Base-by-base conservation (phyloP, 225 moss, liverwort and hornwort species). In the Thuidium tamariscinum region DNA sequence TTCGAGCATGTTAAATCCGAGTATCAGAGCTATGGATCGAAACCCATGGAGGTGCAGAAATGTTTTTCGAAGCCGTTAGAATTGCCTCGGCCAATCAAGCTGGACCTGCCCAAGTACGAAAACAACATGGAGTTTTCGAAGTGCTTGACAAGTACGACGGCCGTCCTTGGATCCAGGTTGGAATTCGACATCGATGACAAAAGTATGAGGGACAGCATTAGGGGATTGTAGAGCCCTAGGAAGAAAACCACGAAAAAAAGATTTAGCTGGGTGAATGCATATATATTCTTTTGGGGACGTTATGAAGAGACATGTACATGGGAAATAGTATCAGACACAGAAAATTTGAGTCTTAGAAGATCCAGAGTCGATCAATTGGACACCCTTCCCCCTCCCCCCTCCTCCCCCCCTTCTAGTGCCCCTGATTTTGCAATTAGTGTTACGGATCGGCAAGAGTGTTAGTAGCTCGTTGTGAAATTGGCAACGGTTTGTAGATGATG, bases 241-340 rank as follows among this genome's bases (percentile, higher is more conserved):
- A 56, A 54, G 64, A 57, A 64, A 81, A 29, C 37, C 75, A 37
- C 44, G 56, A 88, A 46, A 76, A 78, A 77, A 57, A 65, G 81
- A 82, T 39, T 73, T 73, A 85, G 82, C 52, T 23, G 74, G 79
- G 82, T 91, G 89, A 89, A 63, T 86, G 81, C 81, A 86, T 87
- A 87, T 85, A 85, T 87, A 89, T 89, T 87, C 73, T 89, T 87
- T 90, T 87, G 87, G 90, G 90, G 89, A 79, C 59, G n/a, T 86
- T 77, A 86, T 86, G 92, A 80, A 85, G 85, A 90, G 90, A 92
- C 89, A 78, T 92, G 91, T 92, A 91, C 89, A 92, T 91, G 92
- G 89, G 86, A 91, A 88, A 89, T 91, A 91, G 82, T 82, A 75
- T 87, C 87, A 87, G 87, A 87, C 81, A 82, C 82, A 82, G 74